phyloP scores from a whole-genome alignment of 805 yeast genomes.

The Lipomyces japonicus region DNA sequence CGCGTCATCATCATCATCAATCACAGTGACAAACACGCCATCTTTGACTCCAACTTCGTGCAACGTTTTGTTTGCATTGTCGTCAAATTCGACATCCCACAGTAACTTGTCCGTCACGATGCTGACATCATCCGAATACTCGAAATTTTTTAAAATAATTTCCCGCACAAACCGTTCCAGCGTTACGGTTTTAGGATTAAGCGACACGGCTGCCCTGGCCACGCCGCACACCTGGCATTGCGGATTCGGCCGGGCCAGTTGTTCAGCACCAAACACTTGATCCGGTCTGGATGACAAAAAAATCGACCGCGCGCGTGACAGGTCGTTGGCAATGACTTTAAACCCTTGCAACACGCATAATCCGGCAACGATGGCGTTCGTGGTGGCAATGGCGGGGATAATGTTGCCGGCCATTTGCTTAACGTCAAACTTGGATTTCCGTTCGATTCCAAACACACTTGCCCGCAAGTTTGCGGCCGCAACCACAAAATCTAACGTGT shows the following conservation, averaged over 20 bases:
- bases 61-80: slow-evolving; percentile 53
- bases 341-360: slow-evolving; percentile 73
- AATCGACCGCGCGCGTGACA: slow-evolving; percentile 38
- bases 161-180: slow-evolving; percentile 46
- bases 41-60: slow-evolving; percentile 50
- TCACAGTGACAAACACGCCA: slow-evolving; percentile 65
- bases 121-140: slow-evolving; percentile 54
- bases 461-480: slow-evolving; percentile 81
- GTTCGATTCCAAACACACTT: slow-evolving; percentile 61
- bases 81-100: slow-evolving; percentile 87
- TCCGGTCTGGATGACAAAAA: slow-evolving; percentile 55
- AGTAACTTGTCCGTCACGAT: slow-evolving; percentile 61
- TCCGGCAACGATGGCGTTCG: slow-evolving; percentile 94
- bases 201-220: slow-evolving; percentile 34
- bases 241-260: slow-evolving; percentile 58
- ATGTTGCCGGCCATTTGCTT: slow-evolving; percentile 96
- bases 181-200: slow-evolving; percentile 43
- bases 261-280: slow-evolving; percentile 63
- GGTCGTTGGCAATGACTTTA: slow-evolving; percentile 43
- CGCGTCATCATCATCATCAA: slow-evolving; percentile 78
- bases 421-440: slow-evolving; percentile 75
- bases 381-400: slow-evolving; percentile 97
- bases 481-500: slow-evolving; percentile 81
- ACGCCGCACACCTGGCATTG: slow-evolving; percentile 56
- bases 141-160: slow-evolving; percentile 47